These are phyloP conservation scores for Cladophialophora carrionii DNA, from an alignment of 2,329 filamentous ascomycete species.

Conservation along the genomic window DNA sequence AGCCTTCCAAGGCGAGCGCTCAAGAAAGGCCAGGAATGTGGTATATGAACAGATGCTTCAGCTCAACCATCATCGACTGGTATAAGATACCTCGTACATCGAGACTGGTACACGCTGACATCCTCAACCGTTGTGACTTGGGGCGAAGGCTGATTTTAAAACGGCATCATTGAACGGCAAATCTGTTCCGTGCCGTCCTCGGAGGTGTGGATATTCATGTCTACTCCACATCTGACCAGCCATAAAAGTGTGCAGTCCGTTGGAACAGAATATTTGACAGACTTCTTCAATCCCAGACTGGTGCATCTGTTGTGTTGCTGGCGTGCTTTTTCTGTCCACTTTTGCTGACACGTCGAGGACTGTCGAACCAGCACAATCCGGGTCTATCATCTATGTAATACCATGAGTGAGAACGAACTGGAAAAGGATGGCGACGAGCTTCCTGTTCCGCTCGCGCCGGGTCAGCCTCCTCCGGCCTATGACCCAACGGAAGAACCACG, in stretches of 20 bases:
- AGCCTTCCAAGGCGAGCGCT: neutral
- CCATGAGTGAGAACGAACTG: constrained; percentile 14
- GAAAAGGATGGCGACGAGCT: constrained; percentile 18
- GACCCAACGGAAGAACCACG: constrained; percentile 34
- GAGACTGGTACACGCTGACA: neutral
- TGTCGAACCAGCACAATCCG: neutral
- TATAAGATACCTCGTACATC: neutral
- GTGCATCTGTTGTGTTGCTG: neutral
- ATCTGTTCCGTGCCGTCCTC: constrained; percentile 13
- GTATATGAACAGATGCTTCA: neutral
- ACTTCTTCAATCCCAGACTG: neutral
- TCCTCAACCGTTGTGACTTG: neutral
- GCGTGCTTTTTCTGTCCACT: neutral
- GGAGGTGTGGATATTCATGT: constrained; percentile 7
- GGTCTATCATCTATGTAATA: neutral
- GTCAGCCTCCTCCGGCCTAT: constrained; percentile 3
- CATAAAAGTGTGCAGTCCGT: neutral
- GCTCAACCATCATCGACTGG: neutral
- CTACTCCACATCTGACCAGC: constrained; percentile 12
- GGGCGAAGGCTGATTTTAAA: neutral
- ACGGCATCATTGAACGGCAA: constrained; percentile 9
- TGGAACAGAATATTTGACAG: neutral
- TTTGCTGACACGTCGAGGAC: neutral
- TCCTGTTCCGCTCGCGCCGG: constrained; percentile 22
- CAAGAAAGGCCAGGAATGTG: neutral